Percentiles rank a stretch among this genome's conserved stretches.
These are phyloP conservation scores for Aspergillus fructus DNA, from an alignment of 2,329 filamentous ascomycete genomes.

Conservation along the genomic window DNA sequence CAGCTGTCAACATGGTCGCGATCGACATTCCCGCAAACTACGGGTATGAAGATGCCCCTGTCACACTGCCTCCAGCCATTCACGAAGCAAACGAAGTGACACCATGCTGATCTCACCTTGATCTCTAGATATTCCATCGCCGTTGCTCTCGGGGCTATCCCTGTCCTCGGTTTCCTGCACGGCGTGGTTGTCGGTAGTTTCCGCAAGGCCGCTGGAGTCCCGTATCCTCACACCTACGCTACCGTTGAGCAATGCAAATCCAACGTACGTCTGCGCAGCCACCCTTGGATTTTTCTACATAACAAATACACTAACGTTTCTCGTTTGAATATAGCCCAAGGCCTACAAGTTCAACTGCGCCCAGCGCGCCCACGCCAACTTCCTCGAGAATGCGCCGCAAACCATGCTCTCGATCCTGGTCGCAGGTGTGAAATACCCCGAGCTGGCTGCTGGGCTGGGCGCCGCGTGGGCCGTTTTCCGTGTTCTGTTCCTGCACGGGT, in stretches of 20 bases:
- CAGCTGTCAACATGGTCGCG: slow-evolving; percentile 33
- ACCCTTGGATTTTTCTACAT: slow-evolving; percentile 18
- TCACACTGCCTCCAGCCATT: not conserved
- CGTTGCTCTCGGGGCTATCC: slow-evolving; percentile 54
- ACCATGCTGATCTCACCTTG: not conserved
- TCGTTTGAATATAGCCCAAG: slow-evolving; percentile 29
- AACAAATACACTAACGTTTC: not conserved
- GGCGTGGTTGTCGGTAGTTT: slow-evolving; percentile 44
- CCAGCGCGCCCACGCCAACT: slow-evolving; percentile 59
- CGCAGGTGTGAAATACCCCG: slow-evolving; percentile 55
- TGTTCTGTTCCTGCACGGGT: slow-evolving; percentile 50
- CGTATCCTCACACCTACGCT: slow-evolving; percentile 61
- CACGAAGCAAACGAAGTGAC: not conserved
- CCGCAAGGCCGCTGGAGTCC: slow-evolving; percentile 54
- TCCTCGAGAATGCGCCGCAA: slow-evolving; percentile 57
- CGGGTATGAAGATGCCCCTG: slow-evolving; percentile 37
- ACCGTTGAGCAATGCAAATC: slow-evolving; percentile 53
- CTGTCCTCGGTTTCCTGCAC: slow-evolving; percentile 54
- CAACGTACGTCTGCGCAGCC: slow-evolving; percentile 31
- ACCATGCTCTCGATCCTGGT: slow-evolving; percentile 54
- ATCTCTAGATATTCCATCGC: slow-evolving; percentile 56
- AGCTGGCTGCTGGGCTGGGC: slow-evolving; percentile 47
- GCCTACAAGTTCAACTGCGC: slow-evolving; percentile 54
- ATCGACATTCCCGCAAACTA: slow-evolving; percentile 50
- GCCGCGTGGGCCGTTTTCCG: slow-evolving; percentile 53